Percentiles rank a stretch among this genome's conserved stretches.
Conservation (phyloP, 495 filamentous ascomycete species). For the Aspergillus sclerotiicarbonarius region DNA sequence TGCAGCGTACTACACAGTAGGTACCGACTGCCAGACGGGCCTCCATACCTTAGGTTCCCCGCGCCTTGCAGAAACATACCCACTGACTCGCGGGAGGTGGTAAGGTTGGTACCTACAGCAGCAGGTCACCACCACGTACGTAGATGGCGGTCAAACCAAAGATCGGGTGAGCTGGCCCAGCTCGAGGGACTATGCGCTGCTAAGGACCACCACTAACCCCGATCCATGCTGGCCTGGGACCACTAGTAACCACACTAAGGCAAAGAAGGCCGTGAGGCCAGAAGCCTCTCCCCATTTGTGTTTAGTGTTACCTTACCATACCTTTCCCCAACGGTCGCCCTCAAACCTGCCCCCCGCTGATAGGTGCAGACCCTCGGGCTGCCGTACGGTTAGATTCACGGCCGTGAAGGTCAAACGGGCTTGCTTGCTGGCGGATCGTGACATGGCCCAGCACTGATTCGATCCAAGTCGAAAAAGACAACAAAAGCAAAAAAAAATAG, state of each 20-base stretch:
- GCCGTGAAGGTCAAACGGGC: background rate
- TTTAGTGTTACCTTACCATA: slow-evolving; percentile 14
- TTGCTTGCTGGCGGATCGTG: slow-evolving; percentile 14
- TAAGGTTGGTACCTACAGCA: background rate
- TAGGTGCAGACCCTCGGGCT: slow-evolving; percentile 4
- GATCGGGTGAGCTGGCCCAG: slow-evolving; percentile 1
- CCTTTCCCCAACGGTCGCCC: slow-evolving; percentile 12
- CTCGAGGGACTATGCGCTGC: slow-evolving; percentile 2
- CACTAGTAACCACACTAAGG: background rate
- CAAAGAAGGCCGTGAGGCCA: background rate
- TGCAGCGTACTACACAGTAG: too few relatives aligned
- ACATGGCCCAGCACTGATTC: slow-evolving; percentile 19
- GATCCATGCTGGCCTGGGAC: slow-evolving; percentile 4
- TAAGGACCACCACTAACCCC: slow-evolving; percentile 4
- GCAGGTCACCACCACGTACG: slow-evolving; percentile 6
- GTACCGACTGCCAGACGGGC: too few relatives aligned
- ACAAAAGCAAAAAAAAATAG: slow-evolving; percentile 7
- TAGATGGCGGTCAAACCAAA: slow-evolving; percentile 18
- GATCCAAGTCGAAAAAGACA: slow-evolving; percentile 13
- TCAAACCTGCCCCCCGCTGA: slow-evolving; percentile 15
- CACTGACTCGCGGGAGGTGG: too few relatives aligned
- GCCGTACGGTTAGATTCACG: slow-evolving; percentile 3
- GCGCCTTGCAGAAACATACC: too few relatives aligned
- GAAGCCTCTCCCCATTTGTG: background rate
- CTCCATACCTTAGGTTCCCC: too few relatives aligned